These are phyloP conservation scores for Diaporthe sp. DNA, from an alignment of 2,329 filamentous ascomycete genomes.

Conservation along the genomic window DNA sequence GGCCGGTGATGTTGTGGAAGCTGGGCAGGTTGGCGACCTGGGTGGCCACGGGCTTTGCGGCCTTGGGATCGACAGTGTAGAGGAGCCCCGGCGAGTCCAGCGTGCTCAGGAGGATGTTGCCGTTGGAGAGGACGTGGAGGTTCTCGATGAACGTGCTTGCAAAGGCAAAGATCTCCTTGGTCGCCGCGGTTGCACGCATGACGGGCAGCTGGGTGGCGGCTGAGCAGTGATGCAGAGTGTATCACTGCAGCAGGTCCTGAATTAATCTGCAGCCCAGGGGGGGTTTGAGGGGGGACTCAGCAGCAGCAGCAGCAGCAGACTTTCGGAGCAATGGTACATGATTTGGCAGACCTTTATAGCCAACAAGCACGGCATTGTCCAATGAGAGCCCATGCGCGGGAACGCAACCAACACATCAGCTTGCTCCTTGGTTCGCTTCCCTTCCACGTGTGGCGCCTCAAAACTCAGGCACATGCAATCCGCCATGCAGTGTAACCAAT, in stretches of 20 bases:
- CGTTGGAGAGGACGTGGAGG: not conserved
- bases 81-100: not conserved
- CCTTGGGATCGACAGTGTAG: not conserved
- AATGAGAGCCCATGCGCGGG: not conserved
- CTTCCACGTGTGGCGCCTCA: not conserved
- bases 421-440: not conserved
- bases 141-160: not conserved
- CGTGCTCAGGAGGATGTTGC: not conserved
- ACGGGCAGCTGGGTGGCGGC: not conserved
- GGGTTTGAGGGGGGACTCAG: not conserved
- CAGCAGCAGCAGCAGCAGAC: slow-evolving; percentile 1
- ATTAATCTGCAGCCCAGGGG: not conserved
- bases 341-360: not conserved
- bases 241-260: not conserved
- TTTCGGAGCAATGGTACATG: not conserved
- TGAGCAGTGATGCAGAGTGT: not conserved
- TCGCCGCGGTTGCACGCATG: not conserved
- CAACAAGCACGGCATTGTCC: not conserved
- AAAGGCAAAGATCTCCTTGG: not conserved
- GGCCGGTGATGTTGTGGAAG: not conserved
- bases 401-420: not conserved
- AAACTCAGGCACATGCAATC: not conserved
- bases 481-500: not conserved
- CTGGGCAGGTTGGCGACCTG: not conserved
- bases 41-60: not conserved